Conservation (phyloP, 768 basidiomycete species). For the Suillus hirtellus region DNA sequence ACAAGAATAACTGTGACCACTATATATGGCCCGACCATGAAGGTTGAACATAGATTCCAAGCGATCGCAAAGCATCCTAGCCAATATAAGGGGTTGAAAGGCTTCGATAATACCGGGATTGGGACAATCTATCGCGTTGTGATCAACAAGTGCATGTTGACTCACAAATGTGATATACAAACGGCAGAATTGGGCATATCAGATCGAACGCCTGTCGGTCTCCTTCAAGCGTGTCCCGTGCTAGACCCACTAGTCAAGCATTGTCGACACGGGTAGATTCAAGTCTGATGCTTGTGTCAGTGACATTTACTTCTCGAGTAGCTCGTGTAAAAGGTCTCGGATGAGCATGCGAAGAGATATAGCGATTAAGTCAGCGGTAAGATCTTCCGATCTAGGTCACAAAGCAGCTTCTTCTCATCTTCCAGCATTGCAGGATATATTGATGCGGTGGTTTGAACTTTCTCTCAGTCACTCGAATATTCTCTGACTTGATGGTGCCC, state of each 20-base stretch:
- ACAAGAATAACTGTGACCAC: no score
- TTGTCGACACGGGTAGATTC: conserved; percentile 70
- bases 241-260: conserved; percentile 63
- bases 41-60: no score
- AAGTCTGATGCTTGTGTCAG: conserved; percentile 34
- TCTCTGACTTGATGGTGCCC: not conserved
- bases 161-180: conserved; percentile 71
- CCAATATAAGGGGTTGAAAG: conserved; percentile 33
- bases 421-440: not conserved
- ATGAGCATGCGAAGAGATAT: conserved; percentile 65
- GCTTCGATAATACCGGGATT: conserved; percentile 56
- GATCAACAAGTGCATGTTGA: conserved; percentile 6
- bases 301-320: not conserved
- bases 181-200: conserved; percentile 64
- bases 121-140: conserved; percentile 54
- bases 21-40: no score
- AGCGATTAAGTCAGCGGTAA: conserved; percentile 61
- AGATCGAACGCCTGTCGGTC: conserved; percentile 59
- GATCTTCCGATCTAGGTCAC: conserved; percentile 60
- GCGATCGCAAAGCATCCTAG: no score
- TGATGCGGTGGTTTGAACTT: not conserved
- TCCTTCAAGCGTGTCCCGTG: conserved; percentile 57
- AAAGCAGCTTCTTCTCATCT: conserved; percentile 51
- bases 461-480: not conserved
- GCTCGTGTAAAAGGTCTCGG: not conserved